phyloP scores from a whole-genome alignment of 805 yeast genomes.

The Starmerella stigmatis region DNA sequence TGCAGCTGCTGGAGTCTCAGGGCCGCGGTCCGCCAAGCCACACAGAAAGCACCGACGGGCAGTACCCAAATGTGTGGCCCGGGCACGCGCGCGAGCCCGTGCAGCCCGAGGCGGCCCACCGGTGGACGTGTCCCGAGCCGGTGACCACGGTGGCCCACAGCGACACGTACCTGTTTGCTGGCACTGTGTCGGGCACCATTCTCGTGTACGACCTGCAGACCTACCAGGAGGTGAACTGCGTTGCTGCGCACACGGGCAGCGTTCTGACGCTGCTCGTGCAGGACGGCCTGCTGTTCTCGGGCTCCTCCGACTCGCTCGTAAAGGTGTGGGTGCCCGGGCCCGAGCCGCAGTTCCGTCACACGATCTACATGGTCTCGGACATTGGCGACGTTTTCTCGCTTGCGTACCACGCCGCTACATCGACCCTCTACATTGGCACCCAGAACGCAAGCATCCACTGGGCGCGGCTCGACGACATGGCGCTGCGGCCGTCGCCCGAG shows the following conservation, averaged over 20 bases:
- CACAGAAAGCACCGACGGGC: neutral
- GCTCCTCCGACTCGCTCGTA: conserved; percentile 81
- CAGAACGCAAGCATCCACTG: conserved; percentile 84
- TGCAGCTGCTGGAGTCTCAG: conserved; percentile 8
- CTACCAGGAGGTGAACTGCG: conserved; percentile 44
- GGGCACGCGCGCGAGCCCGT: neutral
- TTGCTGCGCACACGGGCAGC: conserved; percentile 62
- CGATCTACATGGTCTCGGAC: conserved; percentile 74
- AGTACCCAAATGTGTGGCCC: neutral
- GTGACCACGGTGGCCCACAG: conserved; percentile 47
- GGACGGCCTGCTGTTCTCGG: conserved; percentile 59
- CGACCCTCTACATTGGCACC: conserved; percentile 71
- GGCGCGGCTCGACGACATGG: conserved; percentile 38
- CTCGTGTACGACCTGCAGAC: conserved; percentile 57
- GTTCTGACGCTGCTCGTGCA: conserved; percentile 49
- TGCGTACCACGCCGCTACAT: conserved; percentile 49
- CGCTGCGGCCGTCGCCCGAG: conserved; percentile 6
- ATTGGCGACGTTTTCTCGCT: conserved; percentile 89
- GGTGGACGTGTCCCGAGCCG: conserved; percentile 66
- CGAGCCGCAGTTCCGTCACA: conserved; percentile 38
- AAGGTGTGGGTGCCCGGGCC: conserved; percentile 54
- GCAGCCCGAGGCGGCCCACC: conserved; percentile 40
- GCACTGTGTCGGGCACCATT: conserved; percentile 78
- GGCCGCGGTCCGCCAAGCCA: neutral
- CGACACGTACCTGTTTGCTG: conserved; percentile 51